These are phyloP conservation scores for Tetracentron sinense DNA, from an alignment of 164 flowering plant species.

Conservation along the genomic window DNA sequence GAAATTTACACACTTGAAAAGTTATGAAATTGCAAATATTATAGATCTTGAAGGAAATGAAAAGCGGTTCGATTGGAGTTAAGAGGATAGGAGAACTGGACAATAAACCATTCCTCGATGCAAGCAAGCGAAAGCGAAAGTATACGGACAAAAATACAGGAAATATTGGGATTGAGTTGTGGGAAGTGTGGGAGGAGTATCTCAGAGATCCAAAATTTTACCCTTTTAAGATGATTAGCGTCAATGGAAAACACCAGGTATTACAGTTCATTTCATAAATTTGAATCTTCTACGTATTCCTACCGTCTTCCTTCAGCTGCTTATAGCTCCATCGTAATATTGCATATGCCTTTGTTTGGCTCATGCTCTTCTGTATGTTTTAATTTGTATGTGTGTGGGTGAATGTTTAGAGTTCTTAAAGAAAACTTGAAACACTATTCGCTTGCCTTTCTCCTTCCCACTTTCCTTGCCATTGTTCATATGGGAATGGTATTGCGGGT, in stretches of 20 bases:
- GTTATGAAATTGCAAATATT: background rate
- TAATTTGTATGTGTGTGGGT: background rate
- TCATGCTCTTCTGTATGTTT: background rate
- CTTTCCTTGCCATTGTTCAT: background rate
- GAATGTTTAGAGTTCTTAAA: background rate
- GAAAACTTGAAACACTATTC: too few relatives aligned
- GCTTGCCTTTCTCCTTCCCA: too few relatives aligned
- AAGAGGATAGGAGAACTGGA: constrained; percentile 88
- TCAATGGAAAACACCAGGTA: constrained; percentile 44
- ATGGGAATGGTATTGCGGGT: background rate
- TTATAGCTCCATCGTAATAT: background rate
- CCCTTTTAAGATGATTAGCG: constrained; percentile 45
- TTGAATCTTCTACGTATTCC: background rate
- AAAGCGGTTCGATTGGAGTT: constrained; percentile 43
- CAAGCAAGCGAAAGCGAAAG: constrained; percentile 56
- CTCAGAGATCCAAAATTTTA: constrained; percentile 76
- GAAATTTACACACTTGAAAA: background rate
- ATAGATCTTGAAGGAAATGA: constrained; percentile 33
- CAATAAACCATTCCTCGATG: constrained; percentile 52
- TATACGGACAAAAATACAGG: constrained; percentile 41
- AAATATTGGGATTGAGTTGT: too few relatives aligned
- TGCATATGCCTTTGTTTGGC: too few relatives aligned
- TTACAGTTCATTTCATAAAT: constrained; percentile 10
- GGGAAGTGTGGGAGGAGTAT: constrained; percentile 72
- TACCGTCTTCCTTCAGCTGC: too few relatives aligned